Conservation (phyloP, 1,284 basidiomycete species). For the Cryptococcus deneoformans region DNA sequence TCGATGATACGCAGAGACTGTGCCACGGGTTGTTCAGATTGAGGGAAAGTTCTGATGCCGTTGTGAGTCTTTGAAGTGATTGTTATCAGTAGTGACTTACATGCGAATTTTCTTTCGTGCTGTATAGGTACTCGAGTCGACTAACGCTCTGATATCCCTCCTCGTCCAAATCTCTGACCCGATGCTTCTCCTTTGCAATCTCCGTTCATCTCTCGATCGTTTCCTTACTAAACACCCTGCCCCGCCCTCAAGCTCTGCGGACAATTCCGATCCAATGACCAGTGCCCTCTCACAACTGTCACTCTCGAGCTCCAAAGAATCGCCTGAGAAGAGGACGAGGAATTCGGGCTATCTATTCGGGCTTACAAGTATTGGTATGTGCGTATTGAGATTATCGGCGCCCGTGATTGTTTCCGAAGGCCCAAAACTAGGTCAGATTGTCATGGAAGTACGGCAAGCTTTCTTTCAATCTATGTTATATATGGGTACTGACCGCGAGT, state of each 20-base stretch:
- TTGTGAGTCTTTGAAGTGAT: conserved; percentile 20
- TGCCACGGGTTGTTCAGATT: conserved; percentile 37
- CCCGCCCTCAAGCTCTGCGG: not conserved
- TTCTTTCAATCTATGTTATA: not conserved
- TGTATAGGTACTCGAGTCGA: conserved; percentile 38
- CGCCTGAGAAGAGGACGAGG: conserved; percentile 5
- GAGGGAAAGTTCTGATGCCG: conserved; percentile 20
- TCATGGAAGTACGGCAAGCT: conserved; percentile 28
- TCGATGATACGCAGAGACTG: conserved; percentile 35
- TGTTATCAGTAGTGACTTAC: not conserved
- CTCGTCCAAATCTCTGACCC: conserved; percentile 37
- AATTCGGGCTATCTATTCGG: conserved; percentile 36
- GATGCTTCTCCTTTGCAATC: conserved; percentile 29
- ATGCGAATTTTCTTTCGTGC: no score
- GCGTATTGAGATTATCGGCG: conserved; percentile 32
- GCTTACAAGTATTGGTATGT: conserved; percentile 39
- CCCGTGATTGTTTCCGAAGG: conserved; percentile 37
- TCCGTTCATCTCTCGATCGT: conserved; percentile 29
- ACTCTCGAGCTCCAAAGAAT: conserved; percentile 5
- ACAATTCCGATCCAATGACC: not conserved
- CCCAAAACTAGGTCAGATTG: conserved; percentile 17
- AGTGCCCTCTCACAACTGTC: not conserved
- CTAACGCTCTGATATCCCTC: conserved; percentile 39
- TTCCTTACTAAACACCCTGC: conserved; percentile 19
- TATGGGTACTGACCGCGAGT: not conserved